Evolutionary conservation across 1,139 yeast genomes (phyloP).

Genomic region (Debaryomyces singareniensis): DNA sequence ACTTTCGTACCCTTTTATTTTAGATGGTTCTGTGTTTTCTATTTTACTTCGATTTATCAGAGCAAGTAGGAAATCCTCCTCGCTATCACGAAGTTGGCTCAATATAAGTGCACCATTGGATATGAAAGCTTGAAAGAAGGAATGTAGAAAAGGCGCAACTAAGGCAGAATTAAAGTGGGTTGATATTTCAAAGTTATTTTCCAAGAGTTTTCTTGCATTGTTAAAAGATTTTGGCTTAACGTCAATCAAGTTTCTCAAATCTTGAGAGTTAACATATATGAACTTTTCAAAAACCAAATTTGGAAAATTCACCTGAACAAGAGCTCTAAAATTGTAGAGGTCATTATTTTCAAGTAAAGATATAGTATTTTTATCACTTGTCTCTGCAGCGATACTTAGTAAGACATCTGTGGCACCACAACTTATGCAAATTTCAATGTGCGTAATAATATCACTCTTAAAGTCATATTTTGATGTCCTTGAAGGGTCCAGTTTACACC

Average conservation of each 20-base stretch:
- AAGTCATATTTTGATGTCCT: conserved; percentile 49
- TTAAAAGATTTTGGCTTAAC: conserved; percentile 15
- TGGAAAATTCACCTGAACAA: conserved; percentile 64
- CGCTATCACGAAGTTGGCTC: conserved; percentile 74
- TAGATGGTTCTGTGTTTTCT: conserved; percentile 9
- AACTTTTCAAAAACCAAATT: conserved; percentile 39
- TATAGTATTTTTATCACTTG: conserved; percentile 32
- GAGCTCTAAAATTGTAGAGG: conserved; percentile 60
- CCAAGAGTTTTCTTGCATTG: conserved; percentile 20
- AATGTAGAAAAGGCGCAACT: conserved; percentile 41
- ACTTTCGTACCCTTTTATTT: conserved; percentile 1
- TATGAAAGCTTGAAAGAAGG: conserved; percentile 56
- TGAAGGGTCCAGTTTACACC: conserved; percentile 52
- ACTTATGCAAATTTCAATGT: conserved; percentile 33
- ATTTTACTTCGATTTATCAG: conserved; percentile 28
- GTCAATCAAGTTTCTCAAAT: conserved; percentile 15
- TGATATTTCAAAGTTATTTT: conserved; percentile 16
- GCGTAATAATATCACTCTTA: conserved; percentile 36
- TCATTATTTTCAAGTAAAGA: conserved; percentile 32
- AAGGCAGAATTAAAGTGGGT: conserved; percentile 22
- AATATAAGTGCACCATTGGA: conserved; percentile 72
- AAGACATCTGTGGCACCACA: conserved; percentile 79
- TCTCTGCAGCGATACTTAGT: conserved; percentile 65
- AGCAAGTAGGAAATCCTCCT: conserved; percentile 74
- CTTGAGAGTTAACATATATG: conserved; percentile 20